Percentiles rank a stretch among this genome's conserved stretches.
phyloP scores from a whole-genome alignment of 177 flowering plant species.

The Tripterygium wilfordii region DNA sequence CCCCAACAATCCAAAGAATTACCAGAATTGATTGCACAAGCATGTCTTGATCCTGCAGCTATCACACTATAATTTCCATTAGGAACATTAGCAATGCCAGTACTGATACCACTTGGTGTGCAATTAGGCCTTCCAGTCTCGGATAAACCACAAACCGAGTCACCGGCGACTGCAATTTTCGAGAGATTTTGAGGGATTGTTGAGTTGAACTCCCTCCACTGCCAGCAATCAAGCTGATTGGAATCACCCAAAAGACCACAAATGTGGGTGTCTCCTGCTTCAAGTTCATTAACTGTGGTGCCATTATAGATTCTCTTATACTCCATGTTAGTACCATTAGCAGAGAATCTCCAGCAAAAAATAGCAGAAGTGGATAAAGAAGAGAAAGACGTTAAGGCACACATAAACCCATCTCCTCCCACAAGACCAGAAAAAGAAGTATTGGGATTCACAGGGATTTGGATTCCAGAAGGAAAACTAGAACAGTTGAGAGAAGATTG shows the following conservation, averaged over 20 bases:
- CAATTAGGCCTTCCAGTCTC: constrained; percentile 22
- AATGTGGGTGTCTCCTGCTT: constrained; percentile 44
- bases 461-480: constrained; percentile 27
- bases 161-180: constrained; percentile 52
- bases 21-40: constrained; percentile 42
- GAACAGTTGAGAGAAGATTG: constrained; percentile 37
- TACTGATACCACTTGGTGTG: too few relatives aligned
- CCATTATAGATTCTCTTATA: constrained; percentile 50
- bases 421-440: constrained; percentile 24
- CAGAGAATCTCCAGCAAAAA: constrained; percentile 62
- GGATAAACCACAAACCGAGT: constrained; percentile 57
- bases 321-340: constrained; percentile 7
- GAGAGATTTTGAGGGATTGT: constrained; percentile 10
- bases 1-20: constrained; percentile 74
- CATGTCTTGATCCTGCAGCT: constrained; percentile 52
- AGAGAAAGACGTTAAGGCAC: constrained; percentile 23
- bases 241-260: constrained; percentile 41
- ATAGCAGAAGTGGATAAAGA: constrained; percentile 17
- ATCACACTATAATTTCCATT: constrained; percentile 29
- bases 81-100: constrained; percentile 8
- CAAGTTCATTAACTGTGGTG: constrained; percentile 30
- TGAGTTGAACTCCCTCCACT: constrained; percentile 24
- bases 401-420: constrained; percentile 54
- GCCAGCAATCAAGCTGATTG: constrained; percentile 55
- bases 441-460: constrained; percentile 8